phyloP scores from a whole-genome alignment of 129 eudicot species.

The Arctium lappa region DNA sequence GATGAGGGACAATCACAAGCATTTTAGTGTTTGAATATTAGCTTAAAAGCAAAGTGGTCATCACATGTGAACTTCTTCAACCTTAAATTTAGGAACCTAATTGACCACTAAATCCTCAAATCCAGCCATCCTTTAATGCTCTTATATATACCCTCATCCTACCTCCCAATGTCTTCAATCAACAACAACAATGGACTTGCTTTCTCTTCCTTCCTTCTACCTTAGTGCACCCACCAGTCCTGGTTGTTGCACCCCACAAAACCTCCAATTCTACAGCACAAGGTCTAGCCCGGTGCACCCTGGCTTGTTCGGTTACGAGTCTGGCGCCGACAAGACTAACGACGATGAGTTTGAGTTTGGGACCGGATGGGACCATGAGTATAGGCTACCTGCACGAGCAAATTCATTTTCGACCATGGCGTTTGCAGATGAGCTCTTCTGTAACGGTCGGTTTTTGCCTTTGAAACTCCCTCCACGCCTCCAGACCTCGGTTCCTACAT shows the following conservation, averaged over 20 bases:
- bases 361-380: not conserved
- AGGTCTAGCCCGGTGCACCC: conserved; percentile 46
- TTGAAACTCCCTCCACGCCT: conserved; percentile 82
- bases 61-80: conserved; percentile 36
- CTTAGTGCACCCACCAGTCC: conserved; percentile 64
- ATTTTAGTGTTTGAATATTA: conserved; percentile 47
- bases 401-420: conserved; percentile 58
- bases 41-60: conserved; percentile 35
- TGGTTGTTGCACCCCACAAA: conserved; percentile 12
- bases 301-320: conserved; percentile 11
- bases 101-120: conserved; percentile 30
- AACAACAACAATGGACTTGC: conserved; percentile 31
- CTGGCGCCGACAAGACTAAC: not conserved
- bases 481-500: conserved; percentile 47
- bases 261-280: conserved; percentile 42
- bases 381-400: conserved; percentile 29
- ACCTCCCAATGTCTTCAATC: not conserved
- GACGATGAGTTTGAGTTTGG: conserved; percentile 56
- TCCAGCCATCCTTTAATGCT: conserved; percentile 11
- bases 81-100: conserved; percentile 61
- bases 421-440: conserved; percentile 72
- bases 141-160: conserved; percentile 7
- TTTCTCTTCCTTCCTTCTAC: conserved; percentile 46
- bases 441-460: conserved; percentile 63
- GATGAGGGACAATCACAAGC: conserved; percentile 48